These are phyloP conservation scores for Aquanectria penicillioides DNA, from an alignment of 2,329 filamentous ascomycete species.

Conservation along the genomic window DNA sequence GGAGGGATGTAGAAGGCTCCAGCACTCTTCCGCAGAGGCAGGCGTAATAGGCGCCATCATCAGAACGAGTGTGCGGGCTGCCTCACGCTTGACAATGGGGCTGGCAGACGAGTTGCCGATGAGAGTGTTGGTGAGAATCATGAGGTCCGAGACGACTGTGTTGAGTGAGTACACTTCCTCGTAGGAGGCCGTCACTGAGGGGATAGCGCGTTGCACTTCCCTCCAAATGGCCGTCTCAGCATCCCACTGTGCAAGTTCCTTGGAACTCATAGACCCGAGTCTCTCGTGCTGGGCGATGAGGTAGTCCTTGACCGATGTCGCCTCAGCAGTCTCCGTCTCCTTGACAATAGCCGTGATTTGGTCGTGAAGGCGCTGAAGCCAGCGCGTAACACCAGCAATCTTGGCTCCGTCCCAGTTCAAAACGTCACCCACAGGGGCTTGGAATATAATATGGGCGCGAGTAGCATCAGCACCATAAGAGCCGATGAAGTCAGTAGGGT, in stretches of 20 bases:
- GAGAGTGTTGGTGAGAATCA: conserved; percentile 79
- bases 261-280: conserved; percentile 43
- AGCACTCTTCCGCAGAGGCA: conserved; percentile 84
- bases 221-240: conserved; percentile 67
- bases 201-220: conserved; percentile 73
- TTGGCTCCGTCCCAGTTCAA: conserved; percentile 89
- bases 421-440: conserved; percentile 84
- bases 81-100: conserved; percentile 56
- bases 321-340: conserved; percentile 2
- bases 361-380: conserved; percentile 76
- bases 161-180: conserved; percentile 81
- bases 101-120: conserved; percentile 55
- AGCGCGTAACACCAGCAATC: conserved; percentile 83
- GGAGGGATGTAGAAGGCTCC: conserved; percentile 65
- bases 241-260: conserved; percentile 53
- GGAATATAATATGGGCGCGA: conserved; percentile 87
- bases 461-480: conserved; percentile 86
- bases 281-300: conserved; percentile 48
- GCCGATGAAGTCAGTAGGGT: conserved; percentile 77
- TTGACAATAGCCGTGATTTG: conserved; percentile 53
- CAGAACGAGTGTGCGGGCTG: conserved; percentile 68
- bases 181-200: conserved; percentile 74
- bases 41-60: conserved; percentile 85
- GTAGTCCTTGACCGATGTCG: conserved; percentile 44
- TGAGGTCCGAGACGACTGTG: conserved; percentile 84